A percentile compares a stretch with the other conserved stretches of the same genome.
These are phyloP conservation scores for Neobulgaria alba DNA, from an alignment of 2,329 filamentous ascomycete species.

Conservation along the genomic window DNA sequence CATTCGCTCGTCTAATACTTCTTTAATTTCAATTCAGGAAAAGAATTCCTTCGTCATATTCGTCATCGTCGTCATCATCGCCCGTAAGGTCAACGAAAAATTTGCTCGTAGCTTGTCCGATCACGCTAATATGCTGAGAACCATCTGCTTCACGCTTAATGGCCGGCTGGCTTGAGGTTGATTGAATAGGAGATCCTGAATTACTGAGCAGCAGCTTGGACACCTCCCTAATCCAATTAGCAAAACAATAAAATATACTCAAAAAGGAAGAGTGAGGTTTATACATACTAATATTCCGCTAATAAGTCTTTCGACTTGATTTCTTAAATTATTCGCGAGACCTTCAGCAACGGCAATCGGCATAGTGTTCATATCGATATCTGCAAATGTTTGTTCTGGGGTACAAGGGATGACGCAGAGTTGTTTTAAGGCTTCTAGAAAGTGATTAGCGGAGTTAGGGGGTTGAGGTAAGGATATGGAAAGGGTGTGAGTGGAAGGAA, in stretches of 20 bases:
- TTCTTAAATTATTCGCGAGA: neutral
- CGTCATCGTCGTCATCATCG: neutral
- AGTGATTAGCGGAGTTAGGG: neutral
- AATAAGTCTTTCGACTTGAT: neutral
- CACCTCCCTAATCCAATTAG: no score
- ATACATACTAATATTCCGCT: neutral
- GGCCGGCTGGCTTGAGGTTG: no score
- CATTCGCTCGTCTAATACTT: no score
- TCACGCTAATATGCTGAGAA: no score
- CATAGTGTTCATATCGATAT: no score
- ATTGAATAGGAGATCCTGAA: no score
- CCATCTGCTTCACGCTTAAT: no score
- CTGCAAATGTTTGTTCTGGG: neutral
- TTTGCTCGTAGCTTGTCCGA: no score
- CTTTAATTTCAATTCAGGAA: no score
- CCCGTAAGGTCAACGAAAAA: neutral
- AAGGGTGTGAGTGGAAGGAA: neutral
- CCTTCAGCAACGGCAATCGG: neutral
- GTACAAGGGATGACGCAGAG: constrained; percentile 3
- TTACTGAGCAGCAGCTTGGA: no score
- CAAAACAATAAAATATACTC: no score
- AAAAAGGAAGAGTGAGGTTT: no score
- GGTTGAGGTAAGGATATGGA: neutral
- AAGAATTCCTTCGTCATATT: neutral
- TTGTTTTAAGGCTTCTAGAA: constrained; percentile 2